A percentile compares a stretch with the other conserved stretches of the same genome.
phyloP scores from a whole-genome alignment of 306 rosid species.

The cucumber (Cucumis sativus) region Cucumber_9930_V3 NC_026659.2:22229001-22229500 shows the following conservation, averaged over 20 bases:
- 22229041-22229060: slow-evolving; percentile 98
- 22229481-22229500: slow-evolving; percentile 6
- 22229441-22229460: slow-evolving; percentile 91
- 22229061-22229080: slow-evolving; percentile 72
- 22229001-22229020: background rate
- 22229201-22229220: slow-evolving; percentile 97
- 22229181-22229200: slow-evolving; percentile 96
- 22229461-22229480: slow-evolving; percentile 88
- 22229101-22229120: slow-evolving; percentile 13
- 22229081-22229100: slow-evolving; percentile 74
- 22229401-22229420: slow-evolving; percentile 60
- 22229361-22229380: slow-evolving; percentile 3
- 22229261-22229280: slow-evolving; percentile 70
- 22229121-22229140: slow-evolving; percentile 9
- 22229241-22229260: slow-evolving; percentile 86
- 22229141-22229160: slow-evolving; percentile 22
- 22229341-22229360: slow-evolving; percentile 8
- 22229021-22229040: background rate
- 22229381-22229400: slow-evolving; percentile 71
- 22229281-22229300: slow-evolving; percentile 8
- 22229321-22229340: background rate
- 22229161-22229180: slow-evolving; percentile 93
- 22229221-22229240: slow-evolving; percentile 67
- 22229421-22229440: slow-evolving; percentile 76
- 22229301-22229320: background rate